Evolutionary conservation across 164 flowering plant genomes (phyloP).

Genomic region (Piper longum): DNA sequence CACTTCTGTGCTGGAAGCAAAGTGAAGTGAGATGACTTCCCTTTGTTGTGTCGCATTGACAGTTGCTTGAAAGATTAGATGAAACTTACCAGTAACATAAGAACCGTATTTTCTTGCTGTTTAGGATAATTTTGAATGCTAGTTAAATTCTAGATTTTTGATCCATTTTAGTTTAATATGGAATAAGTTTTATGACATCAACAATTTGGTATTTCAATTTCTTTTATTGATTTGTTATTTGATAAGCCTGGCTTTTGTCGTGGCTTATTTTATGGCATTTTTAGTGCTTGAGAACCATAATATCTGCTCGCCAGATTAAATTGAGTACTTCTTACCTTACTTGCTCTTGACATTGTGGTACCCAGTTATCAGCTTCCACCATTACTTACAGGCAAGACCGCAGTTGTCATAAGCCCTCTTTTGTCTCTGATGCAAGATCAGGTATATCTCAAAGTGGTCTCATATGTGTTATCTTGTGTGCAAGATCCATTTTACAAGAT

Average conservation of each 20-base stretch:
- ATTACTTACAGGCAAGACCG: slow-evolving; percentile 32
- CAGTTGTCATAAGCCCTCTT: slow-evolving; percentile 48
- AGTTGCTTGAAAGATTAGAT: no score
- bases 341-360: slow-evolving; percentile 2
- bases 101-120: no score
- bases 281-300: neutral
- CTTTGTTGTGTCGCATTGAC: no score
- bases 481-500: neutral
- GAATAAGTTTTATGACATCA: neutral
- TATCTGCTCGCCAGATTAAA: neutral
- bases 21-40: no score
- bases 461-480: neutral
- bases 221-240: neutral
- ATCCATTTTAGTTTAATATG: neutral
- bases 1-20: no score
- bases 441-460: slow-evolving; percentile 13
- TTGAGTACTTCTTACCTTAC: neutral
- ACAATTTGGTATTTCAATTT: neutral
- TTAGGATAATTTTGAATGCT: no score
- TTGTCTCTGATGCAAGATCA: slow-evolving; percentile 59
- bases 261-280: neutral
- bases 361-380: slow-evolving; percentile 59
- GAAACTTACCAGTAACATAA: no score
- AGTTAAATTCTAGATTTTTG: neutral
- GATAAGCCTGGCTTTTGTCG: neutral